Evolutionary conservation across 192 early-diverging fungal genomes (phyloP), one percentile per base, ranked within the genome.

Genomic region (Phlyctochytrium arcticum): DNA sequence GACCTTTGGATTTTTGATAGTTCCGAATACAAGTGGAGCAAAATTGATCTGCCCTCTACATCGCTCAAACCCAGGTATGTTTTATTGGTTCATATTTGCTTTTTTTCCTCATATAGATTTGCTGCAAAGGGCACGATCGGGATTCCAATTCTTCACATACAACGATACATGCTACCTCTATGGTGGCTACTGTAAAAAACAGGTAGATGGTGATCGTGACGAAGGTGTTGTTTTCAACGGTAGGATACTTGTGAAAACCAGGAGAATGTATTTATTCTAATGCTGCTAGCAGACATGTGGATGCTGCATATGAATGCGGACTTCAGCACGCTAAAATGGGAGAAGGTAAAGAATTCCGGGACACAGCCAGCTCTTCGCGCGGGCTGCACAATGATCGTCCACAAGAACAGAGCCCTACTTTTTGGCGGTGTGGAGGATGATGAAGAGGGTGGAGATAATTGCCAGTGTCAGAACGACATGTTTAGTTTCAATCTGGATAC

Each of bases 1-100:
- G 87, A 90, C 58, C 69, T 87, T 9, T 86, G 85, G 80, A 65
- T 88, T 6, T 89, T 88, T 71, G 82, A 87, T 53, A 82, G 84
- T 0, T 53, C 61, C n/a, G 80, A 81, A 26, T 85, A 78, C 65
- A 85, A 73, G 54, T 85, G 80, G 83, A 67, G 24, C 17, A 75
- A 74, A 55, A 51, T 79, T 4, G 77, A 80, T 1, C 30, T 73
- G 5, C 57, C 67, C 8, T 19, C 51, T 6, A n/a, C 10, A 33
- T 19, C 42, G 23, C 57, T 54, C 31, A 63, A 54, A 21, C 61
- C 61, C 26, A 54, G 48, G 61, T 63, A 54, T 33, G 48, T 24
- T 8, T 12, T 12, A 44, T 12, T 44, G 39, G 21, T 2, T 44
- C n/a, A n/a, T n/a, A n/a, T n/a, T n/a, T n/a, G n/a, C n/a, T n/a